These are phyloP conservation scores for Termitomyces sp. DNA, from an alignment of 768 basidiomycete genomes.

Conservation along the genomic window DNA sequence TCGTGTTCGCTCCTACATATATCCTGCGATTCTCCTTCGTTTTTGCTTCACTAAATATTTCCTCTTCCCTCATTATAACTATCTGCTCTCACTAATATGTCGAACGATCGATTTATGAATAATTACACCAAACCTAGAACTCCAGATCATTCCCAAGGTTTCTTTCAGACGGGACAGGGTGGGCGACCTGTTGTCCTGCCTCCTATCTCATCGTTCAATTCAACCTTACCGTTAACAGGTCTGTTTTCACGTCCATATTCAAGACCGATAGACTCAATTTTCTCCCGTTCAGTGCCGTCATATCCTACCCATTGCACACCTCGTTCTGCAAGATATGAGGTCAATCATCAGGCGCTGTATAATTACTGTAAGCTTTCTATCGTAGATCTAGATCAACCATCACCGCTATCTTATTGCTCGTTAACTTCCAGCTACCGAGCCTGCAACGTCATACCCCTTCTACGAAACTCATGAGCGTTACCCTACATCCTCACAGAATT, in stretches of 20 bases:
- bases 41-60: conserved; percentile 53
- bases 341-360: conserved; percentile 46
- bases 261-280: conserved; percentile 55
- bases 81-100: conserved; percentile 63
- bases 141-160: conserved; percentile 64
- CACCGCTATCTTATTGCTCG: conserved; percentile 32
- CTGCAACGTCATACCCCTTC: conserved; percentile 41
- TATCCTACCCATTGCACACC: conserved; percentile 58
- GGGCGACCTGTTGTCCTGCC: conserved; percentile 86
- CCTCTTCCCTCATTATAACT: conserved; percentile 53
- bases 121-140: conserved; percentile 67
- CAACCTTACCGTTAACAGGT: conserved; percentile 90
- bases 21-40: conserved; percentile 40
- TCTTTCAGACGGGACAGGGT: conserved; percentile 82
- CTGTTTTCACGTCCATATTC: conserved; percentile 60
- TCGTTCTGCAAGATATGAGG: conserved; percentile 59
- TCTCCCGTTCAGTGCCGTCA: conserved; percentile 54
- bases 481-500: conserved; percentile 41
- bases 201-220: conserved; percentile 81
- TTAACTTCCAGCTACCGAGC: conserved; percentile 40
- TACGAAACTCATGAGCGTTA: conserved; percentile 63
- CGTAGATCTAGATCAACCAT: conserved; percentile 12
- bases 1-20: conserved; percentile 40
- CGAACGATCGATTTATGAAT: conserved; percentile 67
- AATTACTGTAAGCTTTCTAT: conserved; percentile 36